Conservation (phyloP, 2,329 filamentous ascomycete species). For the Beauveria brongniartii region DNA sequence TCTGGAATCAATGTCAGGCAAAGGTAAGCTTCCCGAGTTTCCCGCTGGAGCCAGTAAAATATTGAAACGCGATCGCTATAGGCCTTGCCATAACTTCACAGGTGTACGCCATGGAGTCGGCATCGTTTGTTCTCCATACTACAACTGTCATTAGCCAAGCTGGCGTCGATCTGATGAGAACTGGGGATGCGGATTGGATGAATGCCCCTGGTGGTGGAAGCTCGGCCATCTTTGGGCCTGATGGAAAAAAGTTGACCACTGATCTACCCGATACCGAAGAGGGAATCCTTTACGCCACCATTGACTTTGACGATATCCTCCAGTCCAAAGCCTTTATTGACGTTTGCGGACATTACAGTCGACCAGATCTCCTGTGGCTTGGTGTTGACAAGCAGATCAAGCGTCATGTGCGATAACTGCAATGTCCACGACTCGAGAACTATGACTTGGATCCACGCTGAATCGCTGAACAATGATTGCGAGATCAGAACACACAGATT, state of each 20-base stretch:
- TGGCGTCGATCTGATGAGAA: neutral
- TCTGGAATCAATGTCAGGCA: neutral
- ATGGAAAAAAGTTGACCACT: neutral
- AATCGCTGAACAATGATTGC: too few species aligned
- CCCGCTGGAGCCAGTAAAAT: neutral
- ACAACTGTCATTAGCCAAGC: neutral
- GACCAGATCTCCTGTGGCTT: conserved; percentile 34
- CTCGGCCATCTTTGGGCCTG: neutral
- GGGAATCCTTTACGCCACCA: conserved; percentile 41
- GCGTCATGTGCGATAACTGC: neutral
- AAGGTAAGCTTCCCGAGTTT: neutral
- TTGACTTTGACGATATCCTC: conserved; percentile 39
- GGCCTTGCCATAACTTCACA: neutral
- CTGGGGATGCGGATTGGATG: neutral
- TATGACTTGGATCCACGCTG: too few species aligned
- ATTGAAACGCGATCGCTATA: neutral
- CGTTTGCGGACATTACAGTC: conserved; percentile 28
- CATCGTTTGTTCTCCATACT: neutral
- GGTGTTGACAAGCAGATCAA: neutral
- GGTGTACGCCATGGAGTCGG: neutral
- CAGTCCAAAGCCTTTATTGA: conserved; percentile 32
- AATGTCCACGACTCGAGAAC: too few species aligned
- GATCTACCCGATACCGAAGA: conserved; percentile 23
- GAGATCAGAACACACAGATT: too few species aligned
- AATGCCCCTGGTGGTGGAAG: neutral